Percentiles rank a stretch among this genome's conserved stretches.
Evolutionary conservation across 495 filamentous ascomycete genomes (phyloP).

Genomic region (Penicillium fimorum): DNA sequence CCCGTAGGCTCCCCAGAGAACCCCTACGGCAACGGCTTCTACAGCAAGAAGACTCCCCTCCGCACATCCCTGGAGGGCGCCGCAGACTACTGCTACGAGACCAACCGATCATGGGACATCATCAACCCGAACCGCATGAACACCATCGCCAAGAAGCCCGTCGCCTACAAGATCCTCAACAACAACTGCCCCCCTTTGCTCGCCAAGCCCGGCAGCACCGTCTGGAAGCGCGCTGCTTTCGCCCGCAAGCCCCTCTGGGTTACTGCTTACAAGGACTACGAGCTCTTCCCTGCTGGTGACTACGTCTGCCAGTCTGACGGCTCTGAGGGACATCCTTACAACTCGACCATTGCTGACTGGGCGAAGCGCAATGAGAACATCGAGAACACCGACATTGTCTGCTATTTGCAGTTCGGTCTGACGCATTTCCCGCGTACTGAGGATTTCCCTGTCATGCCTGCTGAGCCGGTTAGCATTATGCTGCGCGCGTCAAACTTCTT

Average conservation of each 20-base stretch:
- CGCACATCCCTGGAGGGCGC: conserved; percentile 42
- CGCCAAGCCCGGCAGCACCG: conserved; percentile 37
- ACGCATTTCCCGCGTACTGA: conserved; percentile 57
- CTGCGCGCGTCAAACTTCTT: conserved; percentile 71
- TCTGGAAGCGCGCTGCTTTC: conserved; percentile 41
- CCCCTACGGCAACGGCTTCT: conserved; percentile 49
- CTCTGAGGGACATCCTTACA: conserved; percentile 35
- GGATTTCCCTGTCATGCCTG: conserved; percentile 70
- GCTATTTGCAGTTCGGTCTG: conserved; percentile 59
- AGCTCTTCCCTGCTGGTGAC: conserved; percentile 49
- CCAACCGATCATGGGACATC: conserved; percentile 49
- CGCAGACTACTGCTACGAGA: conserved; percentile 47
- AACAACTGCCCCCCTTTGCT: conserved; percentile 35
- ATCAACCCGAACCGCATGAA: conserved; percentile 47
- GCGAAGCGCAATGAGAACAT: conserved; percentile 52
- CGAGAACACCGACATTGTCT: conserved; percentile 53
- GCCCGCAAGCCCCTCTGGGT: conserved; percentile 41
- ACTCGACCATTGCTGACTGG: conserved; percentile 38
- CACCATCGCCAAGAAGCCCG: conserved; percentile 36
- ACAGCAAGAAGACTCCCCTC: conserved; percentile 46
- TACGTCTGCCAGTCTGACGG: conserved; percentile 49
- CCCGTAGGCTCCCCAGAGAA: conserved; percentile 41
- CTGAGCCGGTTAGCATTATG: conserved; percentile 65
- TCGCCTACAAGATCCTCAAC: conserved; percentile 43
- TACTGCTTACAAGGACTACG: conserved; percentile 40